phyloP scores from a whole-genome alignment of 495 filamentous ascomycete species.

The Opeltia flavorubescens region DNA sequence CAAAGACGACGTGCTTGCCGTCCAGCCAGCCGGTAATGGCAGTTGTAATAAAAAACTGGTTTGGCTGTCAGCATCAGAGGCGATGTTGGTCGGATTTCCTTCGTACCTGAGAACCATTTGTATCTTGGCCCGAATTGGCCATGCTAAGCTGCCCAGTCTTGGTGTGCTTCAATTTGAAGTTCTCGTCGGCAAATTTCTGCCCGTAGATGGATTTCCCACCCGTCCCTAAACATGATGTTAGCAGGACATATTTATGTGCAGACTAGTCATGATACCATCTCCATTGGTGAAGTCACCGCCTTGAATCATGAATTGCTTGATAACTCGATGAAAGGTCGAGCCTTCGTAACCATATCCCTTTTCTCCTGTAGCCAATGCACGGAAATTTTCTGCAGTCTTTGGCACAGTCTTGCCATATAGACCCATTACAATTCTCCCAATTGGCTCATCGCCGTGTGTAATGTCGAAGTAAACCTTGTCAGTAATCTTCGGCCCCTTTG shows the following conservation, averaged over 20 bases:
- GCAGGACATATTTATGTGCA: background rate
- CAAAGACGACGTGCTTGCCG: conserved; percentile 81
- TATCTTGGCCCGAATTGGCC: conserved; percentile 94
- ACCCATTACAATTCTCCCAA: conserved; percentile 83
- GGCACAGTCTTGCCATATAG: conserved; percentile 98
- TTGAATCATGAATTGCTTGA: conserved; percentile 98
- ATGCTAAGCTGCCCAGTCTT: conserved; percentile 50
- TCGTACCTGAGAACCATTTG: conserved; percentile 74
- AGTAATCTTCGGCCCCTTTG: conserved; percentile 92
- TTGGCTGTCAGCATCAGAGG: background rate
- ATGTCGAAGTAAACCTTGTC: conserved; percentile 96
- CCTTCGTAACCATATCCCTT: conserved; percentile 94
- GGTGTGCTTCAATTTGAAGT: conserved; percentile 95
- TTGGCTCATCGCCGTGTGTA: conserved; percentile 66
- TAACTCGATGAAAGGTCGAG: conserved; percentile 95
- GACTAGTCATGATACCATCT: conserved; percentile 42
- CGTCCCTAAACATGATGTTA: conserved; percentile 40
- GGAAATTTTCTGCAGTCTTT: conserved; percentile 96
- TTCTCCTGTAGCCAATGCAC: conserved; percentile 90
- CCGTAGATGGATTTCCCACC: conserved; percentile 98
- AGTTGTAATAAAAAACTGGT: conserved; percentile 17
- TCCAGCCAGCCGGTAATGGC: conserved; percentile 61
- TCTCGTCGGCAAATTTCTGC: conserved; percentile 90
- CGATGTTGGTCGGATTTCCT: background rate
- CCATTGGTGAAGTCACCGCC: conserved; percentile 96